Evolutionary conservation across 768 basidiomycete genomes (phyloP).

Genomic region (Serpula lacrymans): DNA sequence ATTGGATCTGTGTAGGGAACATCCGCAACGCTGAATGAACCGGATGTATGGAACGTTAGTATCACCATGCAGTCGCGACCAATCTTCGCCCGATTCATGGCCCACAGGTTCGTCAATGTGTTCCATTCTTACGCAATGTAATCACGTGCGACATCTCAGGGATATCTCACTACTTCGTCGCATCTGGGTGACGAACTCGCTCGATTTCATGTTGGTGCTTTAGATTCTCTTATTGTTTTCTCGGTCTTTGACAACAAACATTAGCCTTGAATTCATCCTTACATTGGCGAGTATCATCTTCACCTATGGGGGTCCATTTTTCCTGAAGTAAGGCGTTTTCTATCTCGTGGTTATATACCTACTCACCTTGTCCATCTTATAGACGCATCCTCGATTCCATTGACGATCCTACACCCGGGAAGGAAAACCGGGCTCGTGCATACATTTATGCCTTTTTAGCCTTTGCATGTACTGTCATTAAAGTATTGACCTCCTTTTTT

Average conservation of each 20-base stretch:
- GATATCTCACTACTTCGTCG: slow-evolving; percentile 27
- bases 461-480: slow-evolving; percentile 38
- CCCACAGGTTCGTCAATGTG: no score
- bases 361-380: not conserved
- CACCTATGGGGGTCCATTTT: slow-evolving; percentile 50
- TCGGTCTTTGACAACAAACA: not conserved
- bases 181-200: slow-evolving; percentile 36
- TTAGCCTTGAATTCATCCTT: slow-evolving; percentile 35
- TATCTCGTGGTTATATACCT: not conserved
- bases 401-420: slow-evolving; percentile 25
- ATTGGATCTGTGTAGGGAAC: slow-evolving; percentile 33
- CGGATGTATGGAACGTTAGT: slow-evolving; percentile 23
- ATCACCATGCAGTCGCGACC: slow-evolving; percentile 18
- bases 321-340: slow-evolving; percentile 34
- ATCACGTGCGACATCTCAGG: not conserved
- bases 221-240: not conserved
- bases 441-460: slow-evolving; percentile 48
- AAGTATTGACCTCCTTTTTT: slow-evolving; percentile 23
- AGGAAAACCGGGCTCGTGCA: slow-evolving; percentile 39
- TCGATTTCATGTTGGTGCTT: slow-evolving; percentile 29
- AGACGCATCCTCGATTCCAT: slow-evolving; percentile 36
- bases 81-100: slow-evolving; percentile 38
- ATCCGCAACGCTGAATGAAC: slow-evolving; percentile 20
- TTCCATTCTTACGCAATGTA: no score
- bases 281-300: slow-evolving; percentile 42